Evolutionary conservation across 805 yeast species (phyloP), one percentile per base, ranked within the genome.

Genomic region (Yarrowia sp.): DNA sequence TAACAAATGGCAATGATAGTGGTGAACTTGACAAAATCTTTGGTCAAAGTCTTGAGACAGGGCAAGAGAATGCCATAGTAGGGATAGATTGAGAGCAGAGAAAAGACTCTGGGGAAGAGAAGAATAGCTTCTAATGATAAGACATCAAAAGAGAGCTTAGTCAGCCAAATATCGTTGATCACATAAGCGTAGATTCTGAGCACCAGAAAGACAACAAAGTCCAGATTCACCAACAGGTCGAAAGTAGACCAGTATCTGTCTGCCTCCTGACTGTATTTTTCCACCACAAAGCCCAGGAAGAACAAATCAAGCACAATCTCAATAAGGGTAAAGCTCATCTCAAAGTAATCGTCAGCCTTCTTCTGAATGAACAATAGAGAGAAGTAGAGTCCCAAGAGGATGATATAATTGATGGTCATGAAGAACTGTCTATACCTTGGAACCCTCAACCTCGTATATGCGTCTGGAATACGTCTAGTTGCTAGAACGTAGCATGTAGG

Each of bases 21-120:
- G 50, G 74, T 61, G 56, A 76, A 74, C 69, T 76, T 76, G 68
- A 75, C 44, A 47, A 76, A 75, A 55, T 76, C 79, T 34, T 71
- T 71, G 24, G 73, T 71, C 71, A 76, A 71, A 20, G 71, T 76
- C 44, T 72, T 74, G 44, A 76, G 63, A 63, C 79, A 76, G 3
- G 79, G 79, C 6, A 76, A 66, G 33, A 76, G 68, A 2, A 78
- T 77, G 14, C 61, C 61, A 12, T 55, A 55, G 9, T 55, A 55
- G 5, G 61, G 61, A 9, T 55, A 55, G 36, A 55, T 55, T 14
- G 61, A 55, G n/a, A 55, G 46, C 20, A 55, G 20, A 14, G 61
- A 39, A 24, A 55, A 55, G 38, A 55, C 61, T 3, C 61, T 0
- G 1, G 61, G 61, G 3, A 55, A 55, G 13, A 55, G 61, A 12